Evolutionary conservation across 208 protist genomes (phyloP).

Genomic region (Trypanosoma avium): DNA sequence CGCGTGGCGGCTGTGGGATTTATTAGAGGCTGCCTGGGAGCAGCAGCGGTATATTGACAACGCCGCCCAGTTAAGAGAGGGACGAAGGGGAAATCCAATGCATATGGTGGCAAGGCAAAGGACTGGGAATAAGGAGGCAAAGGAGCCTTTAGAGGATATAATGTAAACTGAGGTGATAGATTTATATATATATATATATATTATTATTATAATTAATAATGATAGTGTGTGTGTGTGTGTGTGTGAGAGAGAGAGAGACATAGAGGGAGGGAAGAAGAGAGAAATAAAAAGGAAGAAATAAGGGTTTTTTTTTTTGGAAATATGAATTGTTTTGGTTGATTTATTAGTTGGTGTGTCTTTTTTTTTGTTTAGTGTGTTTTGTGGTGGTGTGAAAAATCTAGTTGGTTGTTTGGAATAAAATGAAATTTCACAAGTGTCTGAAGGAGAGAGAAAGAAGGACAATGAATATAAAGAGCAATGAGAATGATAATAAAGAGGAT

Average conservation of each 20-base stretch:
- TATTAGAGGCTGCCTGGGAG: constrained; percentile 73
- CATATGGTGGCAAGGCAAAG: constrained; percentile 58
- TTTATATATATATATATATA: constrained; percentile 16
- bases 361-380: neutral
- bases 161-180: constrained; percentile 10
- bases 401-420: no score
- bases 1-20: constrained; percentile 74
- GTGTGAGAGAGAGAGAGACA: neutral
- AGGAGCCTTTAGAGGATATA: constrained; percentile 33
- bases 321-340: no score
- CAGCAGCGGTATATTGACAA: constrained; percentile 82
- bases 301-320: neutral
- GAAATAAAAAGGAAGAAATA: neutral
- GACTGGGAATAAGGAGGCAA: constrained; percentile 22
- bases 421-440: no score
- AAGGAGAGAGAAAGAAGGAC: neutral
- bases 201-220: constrained; percentile 25
- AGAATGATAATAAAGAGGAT: no score
- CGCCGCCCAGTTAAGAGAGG: constrained; percentile 58
- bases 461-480: no score
- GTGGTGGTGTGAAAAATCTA: no score
- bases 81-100: constrained; percentile 78
- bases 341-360: neutral
- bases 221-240: constrained; percentile 7
- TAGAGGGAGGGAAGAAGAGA: neutral